Evolutionary conservation across 139 green algal genomes (phyloP), one percentile per base, ranked within the genome.

Genomic region (Zygnema cylindricum): DNA sequence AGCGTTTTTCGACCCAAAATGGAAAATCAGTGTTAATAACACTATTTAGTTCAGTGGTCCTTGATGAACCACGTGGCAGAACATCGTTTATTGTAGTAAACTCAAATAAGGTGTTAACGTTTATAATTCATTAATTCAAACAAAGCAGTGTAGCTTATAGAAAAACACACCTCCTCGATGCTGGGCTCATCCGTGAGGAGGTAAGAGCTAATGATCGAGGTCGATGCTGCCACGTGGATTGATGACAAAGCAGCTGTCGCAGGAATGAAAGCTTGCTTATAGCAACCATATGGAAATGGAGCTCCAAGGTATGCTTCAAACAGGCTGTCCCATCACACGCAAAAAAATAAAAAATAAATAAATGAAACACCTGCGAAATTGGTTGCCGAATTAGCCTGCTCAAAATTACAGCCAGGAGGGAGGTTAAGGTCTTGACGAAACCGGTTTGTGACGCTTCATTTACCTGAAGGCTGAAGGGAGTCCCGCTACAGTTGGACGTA

Each of bases 281-380:
- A 90, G 55, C 39, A 90, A 23, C 33, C 30, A 69, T 86, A 90
- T 11, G 87, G 87, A 55, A 90, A 91, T 22, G 87, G 87, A n/a
- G 75, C 39, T 32, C 82, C 87, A 42, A 91, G 73, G 82, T 90
- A 91, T 41, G 89, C 87, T 63, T 91, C 87, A 33, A 69, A 91
- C 41, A 77, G 38, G 22, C 87, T 76, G 87, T 41, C 49, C 49
- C 39, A 39, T 0, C 25, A 42, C 39, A 41, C 36, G 36, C 57
- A 25, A 73, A 25, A 73, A 25, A 73, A 73, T 36, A 7, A 36
- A 11, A 36, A 36, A 81, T 21, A 11, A 11, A 16, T 36, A 16
- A 55, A 36, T 81, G 16, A 32, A 38, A 81, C 7, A 81, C 16
- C 71, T 81, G 30, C 11, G 11, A 36, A 11, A 38, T 55, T 11